A percentile compares a stretch with the other conserved stretches of the same genome.
Evolutionary conservation across 2,329 filamentous ascomycete species (phyloP).

Genomic region (Neurospora crassa): DNA sequence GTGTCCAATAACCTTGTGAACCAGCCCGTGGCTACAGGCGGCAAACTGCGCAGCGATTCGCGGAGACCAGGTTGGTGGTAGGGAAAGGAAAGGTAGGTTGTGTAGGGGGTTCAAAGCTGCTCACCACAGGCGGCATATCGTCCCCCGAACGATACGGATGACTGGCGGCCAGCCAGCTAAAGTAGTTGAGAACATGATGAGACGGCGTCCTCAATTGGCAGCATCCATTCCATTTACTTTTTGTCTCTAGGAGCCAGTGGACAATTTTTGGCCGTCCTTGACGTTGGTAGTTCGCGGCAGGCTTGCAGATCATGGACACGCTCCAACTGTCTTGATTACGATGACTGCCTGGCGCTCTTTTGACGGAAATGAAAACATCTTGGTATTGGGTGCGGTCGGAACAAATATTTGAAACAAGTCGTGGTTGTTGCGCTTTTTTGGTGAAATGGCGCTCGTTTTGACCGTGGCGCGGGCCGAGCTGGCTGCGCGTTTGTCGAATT

Average conservation of each 20-base stretch:
- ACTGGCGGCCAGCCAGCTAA: too few species aligned
- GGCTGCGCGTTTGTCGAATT: not conserved
- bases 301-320: not conserved
- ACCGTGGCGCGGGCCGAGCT: not conserved
- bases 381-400: not conserved
- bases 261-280: not conserved
- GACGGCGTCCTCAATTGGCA: too few species aligned
- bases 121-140: too few species aligned
- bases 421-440: not conserved
- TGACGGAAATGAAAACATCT: not conserved
- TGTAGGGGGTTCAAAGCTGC: not conserved
- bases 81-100: not conserved
- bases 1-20: conserved; percentile 6
- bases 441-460: not conserved
- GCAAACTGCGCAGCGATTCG: not conserved
- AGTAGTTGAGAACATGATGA: too few species aligned
- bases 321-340: not conserved
- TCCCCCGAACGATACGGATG: too few species aligned
- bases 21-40: not conserved
- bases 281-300: not conserved
- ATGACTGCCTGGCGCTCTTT: not conserved
- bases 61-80: not conserved
- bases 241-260: not conserved
- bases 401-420: not conserved
- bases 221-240: not conserved